Percentiles rank a stretch among this genome's conserved stretches.
phyloP scores from a whole-genome alignment of 2,329 filamentous ascomycete species.

The Calycina herbarum region DNA sequence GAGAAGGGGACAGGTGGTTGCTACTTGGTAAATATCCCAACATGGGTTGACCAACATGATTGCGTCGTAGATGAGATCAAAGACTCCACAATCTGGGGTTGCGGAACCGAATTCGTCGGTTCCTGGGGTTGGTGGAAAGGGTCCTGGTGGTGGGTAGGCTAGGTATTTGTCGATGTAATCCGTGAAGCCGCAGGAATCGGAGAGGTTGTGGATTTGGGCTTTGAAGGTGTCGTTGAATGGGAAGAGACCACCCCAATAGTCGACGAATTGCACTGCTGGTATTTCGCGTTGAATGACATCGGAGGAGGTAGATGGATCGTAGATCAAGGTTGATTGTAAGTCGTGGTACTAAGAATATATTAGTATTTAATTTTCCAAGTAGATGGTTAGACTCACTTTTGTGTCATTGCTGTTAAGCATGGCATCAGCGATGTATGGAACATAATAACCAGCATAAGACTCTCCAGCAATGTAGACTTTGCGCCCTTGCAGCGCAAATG shows the following conservation, averaged over 20 bases:
- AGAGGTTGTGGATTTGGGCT: slow-evolving; percentile 50
- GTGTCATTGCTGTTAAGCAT: slow-evolving; percentile 64
- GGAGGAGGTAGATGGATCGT: slow-evolving; percentile 65
- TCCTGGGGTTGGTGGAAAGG: slow-evolving; percentile 53
- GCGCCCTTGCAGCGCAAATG: slow-evolving; percentile 65
- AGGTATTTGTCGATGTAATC: slow-evolving; percentile 61
- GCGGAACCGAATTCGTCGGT: slow-evolving; percentile 39
- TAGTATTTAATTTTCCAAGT: not conserved
- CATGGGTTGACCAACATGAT: slow-evolving; percentile 67
- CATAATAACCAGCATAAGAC: slow-evolving; percentile 21
- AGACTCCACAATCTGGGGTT: slow-evolving; percentile 57
- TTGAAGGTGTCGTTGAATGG: slow-evolving; percentile 60
- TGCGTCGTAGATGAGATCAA: slow-evolving; percentile 54
- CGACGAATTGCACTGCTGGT: slow-evolving; percentile 58
- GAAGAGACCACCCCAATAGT: slow-evolving; percentile 61
- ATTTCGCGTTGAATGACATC: slow-evolving; percentile 46
- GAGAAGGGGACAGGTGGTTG: slow-evolving; percentile 67
- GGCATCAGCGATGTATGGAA: slow-evolving; percentile 45
- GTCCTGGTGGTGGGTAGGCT: slow-evolving; percentile 65
- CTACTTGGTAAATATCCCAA: slow-evolving; percentile 75
- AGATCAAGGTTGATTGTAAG: slow-evolving; percentile 67
- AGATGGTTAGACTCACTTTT: slow-evolving; percentile 16
- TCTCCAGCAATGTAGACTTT: slow-evolving; percentile 71
- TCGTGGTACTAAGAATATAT: slow-evolving; percentile 55
- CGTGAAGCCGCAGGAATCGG: slow-evolving; percentile 61